These are phyloP conservation scores for Boeremia exigua DNA, from an alignment of 2,329 filamentous ascomycete species.

Conservation along the genomic window DNA sequence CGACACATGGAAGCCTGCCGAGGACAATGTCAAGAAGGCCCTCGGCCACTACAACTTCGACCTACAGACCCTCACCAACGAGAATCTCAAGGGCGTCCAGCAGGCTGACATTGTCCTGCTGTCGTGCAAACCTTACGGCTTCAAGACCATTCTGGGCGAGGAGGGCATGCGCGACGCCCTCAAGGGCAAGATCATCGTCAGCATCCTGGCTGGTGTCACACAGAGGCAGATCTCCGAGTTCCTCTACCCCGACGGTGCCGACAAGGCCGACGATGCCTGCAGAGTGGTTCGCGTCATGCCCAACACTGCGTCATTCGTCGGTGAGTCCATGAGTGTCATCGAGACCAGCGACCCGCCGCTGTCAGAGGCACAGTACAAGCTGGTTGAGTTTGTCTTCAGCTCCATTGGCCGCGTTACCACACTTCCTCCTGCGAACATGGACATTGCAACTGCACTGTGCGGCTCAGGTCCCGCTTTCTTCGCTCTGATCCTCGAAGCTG, in stretches of 20 bases:
- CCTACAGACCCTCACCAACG: conserved; percentile 71
- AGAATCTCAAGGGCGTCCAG: conserved; percentile 72
- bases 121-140: conserved; percentile 80
- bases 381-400: conserved; percentile 79
- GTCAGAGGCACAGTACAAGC: conserved; percentile 56
- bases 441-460: conserved; percentile 75
- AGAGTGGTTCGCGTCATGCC: conserved; percentile 81
- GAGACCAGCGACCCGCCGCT: conserved; percentile 67
- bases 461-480: conserved; percentile 80
- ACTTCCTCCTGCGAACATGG: conserved; percentile 71
- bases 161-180: conserved; percentile 75
- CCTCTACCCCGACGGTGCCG: conserved; percentile 62
- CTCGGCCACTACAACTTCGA: conserved; percentile 68
- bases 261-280: conserved; percentile 56
- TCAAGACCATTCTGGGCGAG: conserved; percentile 69
- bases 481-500: conserved; percentile 74
- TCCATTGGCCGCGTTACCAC: conserved; percentile 74
- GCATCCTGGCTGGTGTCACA: conserved; percentile 79
- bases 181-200: conserved; percentile 79
- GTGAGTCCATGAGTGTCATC: conserved; percentile 82
- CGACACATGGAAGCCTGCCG: conserved; percentile 73
- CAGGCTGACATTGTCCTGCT: conserved; percentile 77
- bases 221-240: conserved; percentile 70
- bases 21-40: conserved; percentile 69
- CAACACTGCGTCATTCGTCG: conserved; percentile 79